phyloP scores from a whole-genome alignment of 345 rosid genomes.

The Ceriops decandra region DNA sequence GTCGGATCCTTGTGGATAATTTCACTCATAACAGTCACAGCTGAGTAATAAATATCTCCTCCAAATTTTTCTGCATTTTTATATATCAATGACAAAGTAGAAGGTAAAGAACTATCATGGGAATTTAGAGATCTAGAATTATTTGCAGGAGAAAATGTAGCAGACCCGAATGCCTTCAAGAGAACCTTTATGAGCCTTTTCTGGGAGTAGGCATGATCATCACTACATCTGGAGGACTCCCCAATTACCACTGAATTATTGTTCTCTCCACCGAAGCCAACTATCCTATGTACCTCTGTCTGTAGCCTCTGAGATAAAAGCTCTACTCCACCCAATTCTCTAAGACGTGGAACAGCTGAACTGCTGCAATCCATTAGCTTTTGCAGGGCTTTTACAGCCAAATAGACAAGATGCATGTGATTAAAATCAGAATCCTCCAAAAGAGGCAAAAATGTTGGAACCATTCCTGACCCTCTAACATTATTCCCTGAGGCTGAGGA shows the following conservation, averaged over 20 bases:
- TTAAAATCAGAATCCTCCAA: constrained; percentile 77
- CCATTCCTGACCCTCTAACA: constrained; percentile 95
- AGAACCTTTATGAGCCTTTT: constrained; percentile 93
- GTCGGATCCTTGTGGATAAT: constrained; percentile 96
- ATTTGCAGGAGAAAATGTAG: constrained; percentile 76
- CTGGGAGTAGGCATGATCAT: constrained; percentile 56
- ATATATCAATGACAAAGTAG: constrained; percentile 69
- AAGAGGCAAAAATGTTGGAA: constrained; percentile 88
- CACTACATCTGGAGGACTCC: constrained; percentile 55
- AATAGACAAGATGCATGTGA: constrained; percentile 85
- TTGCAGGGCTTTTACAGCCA: constrained; percentile 86
- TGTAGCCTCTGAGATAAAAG: constrained; percentile 85
- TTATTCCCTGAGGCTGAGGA: constrained; percentile 91
- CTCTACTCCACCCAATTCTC: constrained; percentile 91
- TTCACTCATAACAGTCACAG: constrained; percentile 97
- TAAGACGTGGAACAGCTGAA: constrained; percentile 77
- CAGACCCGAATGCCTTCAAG: constrained; percentile 93
- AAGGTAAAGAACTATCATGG: constrained; percentile 71
- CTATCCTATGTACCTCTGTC: constrained; percentile 72
- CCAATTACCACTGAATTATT: constrained; percentile 52
- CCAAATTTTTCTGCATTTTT: constrained; percentile 77
- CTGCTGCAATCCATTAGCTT: constrained; percentile 96
- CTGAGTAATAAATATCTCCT: constrained; percentile 87
- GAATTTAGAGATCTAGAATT: constrained; percentile 59
- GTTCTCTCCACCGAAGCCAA: constrained; percentile 48